Conservation (phyloP, 352 stramenopile genomes). For the Phytophthora tentaculata region DNA sequence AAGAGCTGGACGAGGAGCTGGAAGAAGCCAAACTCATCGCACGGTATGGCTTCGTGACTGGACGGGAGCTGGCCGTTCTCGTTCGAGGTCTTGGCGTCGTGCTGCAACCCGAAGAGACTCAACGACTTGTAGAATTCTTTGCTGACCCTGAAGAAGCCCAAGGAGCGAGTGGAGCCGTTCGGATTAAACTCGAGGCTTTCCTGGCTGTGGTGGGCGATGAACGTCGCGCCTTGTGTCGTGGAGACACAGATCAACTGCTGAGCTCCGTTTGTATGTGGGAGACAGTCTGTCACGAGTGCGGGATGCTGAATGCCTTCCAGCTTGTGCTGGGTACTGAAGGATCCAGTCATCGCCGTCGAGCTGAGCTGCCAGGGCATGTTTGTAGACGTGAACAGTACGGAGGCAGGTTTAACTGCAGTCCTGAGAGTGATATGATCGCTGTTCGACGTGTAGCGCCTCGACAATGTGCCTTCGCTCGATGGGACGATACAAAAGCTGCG, state of each 20-base stretch:
- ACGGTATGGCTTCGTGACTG: conserved; percentile 55
- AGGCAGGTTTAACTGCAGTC: conserved; percentile 55
- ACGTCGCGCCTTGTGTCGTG: conserved; percentile 62
- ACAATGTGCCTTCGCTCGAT: conserved; percentile 65
- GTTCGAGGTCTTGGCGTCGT: conserved; percentile 79
- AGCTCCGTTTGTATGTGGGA: conserved; percentile 91
- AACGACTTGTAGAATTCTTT: conserved; percentile 89
- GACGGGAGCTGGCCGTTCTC: conserved; percentile 61
- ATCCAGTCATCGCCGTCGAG: conserved; percentile 52
- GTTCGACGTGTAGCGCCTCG: conserved; percentile 61
- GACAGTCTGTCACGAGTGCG: conserved; percentile 90
- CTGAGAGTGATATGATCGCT: conserved; percentile 72
- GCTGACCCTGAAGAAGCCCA: conserved; percentile 64
- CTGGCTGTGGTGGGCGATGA: conserved; percentile 84
- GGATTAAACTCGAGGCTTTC: conserved; percentile 66
- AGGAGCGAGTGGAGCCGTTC: conserved; percentile 21
- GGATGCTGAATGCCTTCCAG: conserved; percentile 91
- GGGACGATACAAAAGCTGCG: conserved; percentile 58
- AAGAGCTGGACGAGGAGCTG: conserved; percentile 71
- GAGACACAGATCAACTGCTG: conserved; percentile 80
- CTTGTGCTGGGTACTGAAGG: conserved; percentile 67
- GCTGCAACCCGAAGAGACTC: conserved; percentile 79
- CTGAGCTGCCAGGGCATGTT: conserved; percentile 71
- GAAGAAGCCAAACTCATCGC: conserved; percentile 69
- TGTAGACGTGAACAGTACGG: conserved; percentile 62